A percentile compares a stretch with the other conserved stretches of the same genome.
phyloP scores from a whole-genome alignment of 495 filamentous ascomycete species.

The Hypoxylon fuscum region DNA sequence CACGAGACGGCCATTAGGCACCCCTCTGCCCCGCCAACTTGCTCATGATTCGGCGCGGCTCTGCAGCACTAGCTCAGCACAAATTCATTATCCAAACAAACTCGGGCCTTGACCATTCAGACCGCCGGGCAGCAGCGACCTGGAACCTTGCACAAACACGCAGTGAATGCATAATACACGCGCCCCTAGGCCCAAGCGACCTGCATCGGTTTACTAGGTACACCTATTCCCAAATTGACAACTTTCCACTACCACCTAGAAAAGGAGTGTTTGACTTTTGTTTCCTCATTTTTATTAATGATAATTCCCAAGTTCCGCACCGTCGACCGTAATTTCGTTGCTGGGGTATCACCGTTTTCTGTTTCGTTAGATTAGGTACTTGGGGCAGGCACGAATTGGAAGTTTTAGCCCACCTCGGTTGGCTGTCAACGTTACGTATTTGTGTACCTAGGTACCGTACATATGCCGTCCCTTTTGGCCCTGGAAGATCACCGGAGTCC shows the following conservation, averaged over 20 bases:
- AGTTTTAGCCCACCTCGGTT: no score
- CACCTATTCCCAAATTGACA: not conserved
- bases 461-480: slow-evolving; percentile 26
- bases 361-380: no score
- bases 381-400: no score
- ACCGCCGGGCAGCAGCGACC: slow-evolving; percentile 21
- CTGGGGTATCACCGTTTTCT: not conserved
- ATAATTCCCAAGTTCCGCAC: no score
- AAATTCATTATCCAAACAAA: slow-evolving; percentile 31
- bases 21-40: slow-evolving; percentile 29
- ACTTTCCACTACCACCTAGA: slow-evolving; percentile 2
- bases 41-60: slow-evolving; percentile 34
- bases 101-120: slow-evolving; percentile 8
- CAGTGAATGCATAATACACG: slow-evolving; percentile 25
- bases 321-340: no score
- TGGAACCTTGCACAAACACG: slow-evolving; percentile 17
- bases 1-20: slow-evolving; percentile 25
- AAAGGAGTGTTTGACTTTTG: not conserved
- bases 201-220: slow-evolving; percentile 17
- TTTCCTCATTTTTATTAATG: not conserved
- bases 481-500: slow-evolving; percentile 38
- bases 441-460: not conserved
- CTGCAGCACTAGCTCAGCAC: slow-evolving; percentile 22
- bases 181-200: not conserved
- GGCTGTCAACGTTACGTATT: not conserved